Evolutionary conservation across 2,329 filamentous ascomycete genomes (phyloP).

Genomic region (Cordyceps cateniannulata): DNA sequence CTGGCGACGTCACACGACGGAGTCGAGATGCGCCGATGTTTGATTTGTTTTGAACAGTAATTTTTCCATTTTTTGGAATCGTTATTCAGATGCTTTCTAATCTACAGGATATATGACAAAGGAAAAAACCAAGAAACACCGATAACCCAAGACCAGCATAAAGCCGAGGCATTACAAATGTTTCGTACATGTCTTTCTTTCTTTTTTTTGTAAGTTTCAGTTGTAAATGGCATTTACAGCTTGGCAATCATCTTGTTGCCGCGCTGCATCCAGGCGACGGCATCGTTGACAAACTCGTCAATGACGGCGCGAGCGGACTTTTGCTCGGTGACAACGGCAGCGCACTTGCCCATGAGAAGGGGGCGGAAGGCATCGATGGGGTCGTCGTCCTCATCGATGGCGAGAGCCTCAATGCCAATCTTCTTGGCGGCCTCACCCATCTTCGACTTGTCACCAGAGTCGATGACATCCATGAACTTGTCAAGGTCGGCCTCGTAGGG

Average conservation of each 20-base stretch:
- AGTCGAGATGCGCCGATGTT: neutral
- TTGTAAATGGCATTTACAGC: constrained; percentile 43
- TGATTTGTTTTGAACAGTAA: neutral
- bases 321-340: constrained; percentile 87
- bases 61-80: constrained; percentile 9
- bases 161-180: neutral
- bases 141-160: constrained; percentile 12
- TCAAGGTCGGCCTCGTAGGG: constrained; percentile 94
- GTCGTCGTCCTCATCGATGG: constrained; percentile 71
- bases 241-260: constrained; percentile 65
- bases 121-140: constrained; percentile 11
- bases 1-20: neutral
- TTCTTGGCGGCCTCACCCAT: constrained; percentile 32
- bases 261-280: constrained; percentile 61
- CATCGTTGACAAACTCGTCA: constrained; percentile 86
- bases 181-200: constrained; percentile 3
- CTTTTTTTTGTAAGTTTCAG: neutral
- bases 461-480: constrained; percentile 57
- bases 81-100: constrained; percentile 17
- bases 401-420: constrained; percentile 59
- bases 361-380: constrained; percentile 86
- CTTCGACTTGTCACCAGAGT: constrained; percentile 59
- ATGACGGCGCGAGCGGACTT: constrained; percentile 88
- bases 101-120: constrained; percentile 19
- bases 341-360: constrained; percentile 94